phyloP scores from a whole-genome alignment of 2,329 filamentous ascomycete genomes.

The Pleurostoma richardsiae region DNA sequence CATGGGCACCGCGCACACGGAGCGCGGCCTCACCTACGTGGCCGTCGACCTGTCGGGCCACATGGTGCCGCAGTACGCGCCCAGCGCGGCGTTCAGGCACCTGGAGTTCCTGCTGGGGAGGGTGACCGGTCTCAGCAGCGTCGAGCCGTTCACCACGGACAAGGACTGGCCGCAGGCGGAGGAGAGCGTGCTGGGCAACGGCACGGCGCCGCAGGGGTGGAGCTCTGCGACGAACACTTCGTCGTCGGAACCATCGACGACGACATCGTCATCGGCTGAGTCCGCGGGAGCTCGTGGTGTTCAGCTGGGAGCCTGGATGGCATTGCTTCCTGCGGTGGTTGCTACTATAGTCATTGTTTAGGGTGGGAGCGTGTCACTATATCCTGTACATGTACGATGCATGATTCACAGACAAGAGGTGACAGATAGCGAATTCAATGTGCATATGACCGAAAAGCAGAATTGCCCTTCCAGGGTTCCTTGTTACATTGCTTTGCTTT shows the following conservation, averaged over 20 bases:
- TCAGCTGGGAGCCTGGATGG: no score
- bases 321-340: no score
- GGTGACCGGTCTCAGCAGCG: slow-evolving; percentile 48
- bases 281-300: no score
- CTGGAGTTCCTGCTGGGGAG: slow-evolving; percentile 72
- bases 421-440: no score
- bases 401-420: no score
- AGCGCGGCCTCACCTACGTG: slow-evolving; percentile 71
- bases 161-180: slow-evolving; percentile 14
- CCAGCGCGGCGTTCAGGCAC: slow-evolving; percentile 63
- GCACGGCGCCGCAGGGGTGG: slow-evolving; percentile 21
- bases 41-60: slow-evolving; percentile 62
- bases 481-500: background rate
- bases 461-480: no score
- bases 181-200: slow-evolving; percentile 15
- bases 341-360: no score
- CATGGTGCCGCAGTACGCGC: slow-evolving; percentile 64
- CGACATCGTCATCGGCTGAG: no score
- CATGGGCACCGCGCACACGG: slow-evolving; percentile 65
- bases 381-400: no score
- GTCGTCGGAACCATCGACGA: background rate
- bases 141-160: slow-evolving; percentile 29
- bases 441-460: no score
- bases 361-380: no score
- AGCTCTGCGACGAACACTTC: background rate